Base-by-base conservation (phyloP, 768 basidiomycete genomes). In the Suillus cothurnatus region DNA sequence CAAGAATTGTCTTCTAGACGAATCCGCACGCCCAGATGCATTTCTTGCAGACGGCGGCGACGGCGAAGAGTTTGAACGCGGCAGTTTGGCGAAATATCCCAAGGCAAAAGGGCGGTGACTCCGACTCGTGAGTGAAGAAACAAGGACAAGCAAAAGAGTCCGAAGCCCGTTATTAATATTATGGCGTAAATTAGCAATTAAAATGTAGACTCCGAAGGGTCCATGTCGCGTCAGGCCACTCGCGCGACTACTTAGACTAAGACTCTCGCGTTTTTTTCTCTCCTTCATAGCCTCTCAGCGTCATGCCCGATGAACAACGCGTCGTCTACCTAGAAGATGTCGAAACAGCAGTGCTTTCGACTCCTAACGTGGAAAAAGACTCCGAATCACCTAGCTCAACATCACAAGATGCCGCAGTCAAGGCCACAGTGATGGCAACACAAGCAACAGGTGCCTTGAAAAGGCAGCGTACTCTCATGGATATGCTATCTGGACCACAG, bases 51-150 rank as follows among this genome's bases (percentile, higher is more conserved):
- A 81, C 62, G 89, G 90, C 11, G 89, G 89, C 32, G 91, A 92
- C 0, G 90, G 91, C 2, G 92, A 92, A 19, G 91, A 91, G 56
- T 82, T 82, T 82, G 91, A 91, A 73, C 89, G 89, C 83, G 89
- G 84, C 91, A 92, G 88, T 73, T 85, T 91, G 86, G 71, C 71
- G 50, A 67, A 74, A 64, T 68, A 7, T 38, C 39, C 26, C 70
- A 12, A 43, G 47, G 39, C 60, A 41, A 41, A 50, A 61, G 28
- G 50, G 50, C 26, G 21, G 47, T 2, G 49, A 49, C 45, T 49
- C 9, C 43, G 8, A 43, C 43, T 14, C 14, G 47, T 52, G 17
- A 31, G 50, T 31, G 36, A 50, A 38, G 31, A 41, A 62, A 62
- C 31, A 62, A 15, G n/a, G 12, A 32, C 56, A 62, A 62, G 61